Percentiles rank a stretch among this genome's conserved stretches.
These are phyloP conservation scores for Filobasidium wieringae DNA, from an alignment of 768 basidiomycete species.

Conservation along the genomic window DNA sequence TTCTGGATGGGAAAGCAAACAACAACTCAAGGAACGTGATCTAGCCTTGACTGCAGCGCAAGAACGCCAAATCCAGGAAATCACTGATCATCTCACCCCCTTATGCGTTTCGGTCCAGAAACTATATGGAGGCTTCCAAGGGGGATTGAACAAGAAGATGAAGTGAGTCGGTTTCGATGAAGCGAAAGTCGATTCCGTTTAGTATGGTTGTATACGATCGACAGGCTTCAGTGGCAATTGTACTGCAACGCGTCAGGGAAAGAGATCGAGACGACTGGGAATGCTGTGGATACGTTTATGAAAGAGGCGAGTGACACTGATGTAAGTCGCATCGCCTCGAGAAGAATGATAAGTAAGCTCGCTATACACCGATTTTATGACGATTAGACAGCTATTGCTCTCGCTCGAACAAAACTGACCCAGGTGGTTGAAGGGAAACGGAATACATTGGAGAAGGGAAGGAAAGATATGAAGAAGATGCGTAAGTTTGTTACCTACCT, in stretches of 20 bases:
- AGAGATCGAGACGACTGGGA: not conserved
- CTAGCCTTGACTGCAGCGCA: not conserved
- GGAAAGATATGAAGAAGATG: not conserved
- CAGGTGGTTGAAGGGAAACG: not conserved
- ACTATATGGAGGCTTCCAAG: not conserved
- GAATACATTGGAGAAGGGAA: not conserved
- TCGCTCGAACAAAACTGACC: not conserved
- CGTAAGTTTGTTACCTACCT: not conserved
- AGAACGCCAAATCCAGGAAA: not conserved
- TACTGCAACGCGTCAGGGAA: not conserved
- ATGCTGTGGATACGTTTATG: not conserved
- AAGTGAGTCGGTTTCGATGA: not conserved
- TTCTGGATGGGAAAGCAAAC: no score
- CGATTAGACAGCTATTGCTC: no score
- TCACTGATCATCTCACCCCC: not conserved
- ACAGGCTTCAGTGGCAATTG: not conserved
- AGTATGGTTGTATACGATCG: not conserved
- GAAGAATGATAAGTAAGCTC: no score
- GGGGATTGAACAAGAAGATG: not conserved
- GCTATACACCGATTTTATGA: no score
- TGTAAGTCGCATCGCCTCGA: not conserved
- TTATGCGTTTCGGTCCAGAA: not conserved
- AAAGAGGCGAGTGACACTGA: not conserved
- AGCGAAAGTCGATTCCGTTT: no score
- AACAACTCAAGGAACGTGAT: not conserved